These are phyloP conservation scores for Ogataea pilisensis DNA, from an alignment of 805 yeast species.

Conservation along the genomic window DNA sequence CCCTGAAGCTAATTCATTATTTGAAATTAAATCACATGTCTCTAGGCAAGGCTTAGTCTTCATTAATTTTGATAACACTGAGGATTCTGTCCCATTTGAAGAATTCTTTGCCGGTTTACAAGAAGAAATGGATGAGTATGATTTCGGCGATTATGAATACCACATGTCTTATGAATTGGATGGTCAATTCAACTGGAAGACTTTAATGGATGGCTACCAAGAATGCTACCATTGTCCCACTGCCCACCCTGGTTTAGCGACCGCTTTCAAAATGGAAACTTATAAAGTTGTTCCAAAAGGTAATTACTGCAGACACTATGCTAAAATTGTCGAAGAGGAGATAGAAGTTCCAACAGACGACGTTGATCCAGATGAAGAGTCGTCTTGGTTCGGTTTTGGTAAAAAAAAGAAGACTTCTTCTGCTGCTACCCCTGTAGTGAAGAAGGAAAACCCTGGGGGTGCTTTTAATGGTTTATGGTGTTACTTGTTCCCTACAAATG, in stretches of 20 bases:
- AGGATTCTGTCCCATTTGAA: slow-evolving; percentile 43
- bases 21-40: slow-evolving; percentile 49
- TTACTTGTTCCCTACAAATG: slow-evolving; percentile 56
- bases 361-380: slow-evolving; percentile 33
- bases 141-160: slow-evolving; percentile 57
- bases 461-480: slow-evolving; percentile 61
- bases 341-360: slow-evolving; percentile 27
- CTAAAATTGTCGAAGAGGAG: slow-evolving; percentile 43
- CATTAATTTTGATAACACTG: slow-evolving; percentile 48
- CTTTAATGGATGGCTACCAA: slow-evolving; percentile 64
- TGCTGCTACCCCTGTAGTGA: slow-evolving; percentile 17
- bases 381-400: slow-evolving; percentile 53
- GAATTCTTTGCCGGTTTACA: slow-evolving; percentile 50
- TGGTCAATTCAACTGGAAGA: slow-evolving; percentile 64
- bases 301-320: slow-evolving; percentile 59
- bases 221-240: slow-evolving; percentile 69
- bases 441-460: slow-evolving; percentile 53
- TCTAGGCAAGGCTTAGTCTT: slow-evolving; percentile 56
- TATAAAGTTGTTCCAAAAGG: slow-evolving; percentile 58
- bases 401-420: slow-evolving; percentile 25
- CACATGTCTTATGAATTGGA: slow-evolving; percentile 62
- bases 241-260: slow-evolving; percentile 56
- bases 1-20: slow-evolving; percentile 51
- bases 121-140: slow-evolving; percentile 52
- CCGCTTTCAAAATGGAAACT: slow-evolving; percentile 61